Base-by-base conservation (phyloP, 129 eudicot species). In the Apium graveolens region DNA sequence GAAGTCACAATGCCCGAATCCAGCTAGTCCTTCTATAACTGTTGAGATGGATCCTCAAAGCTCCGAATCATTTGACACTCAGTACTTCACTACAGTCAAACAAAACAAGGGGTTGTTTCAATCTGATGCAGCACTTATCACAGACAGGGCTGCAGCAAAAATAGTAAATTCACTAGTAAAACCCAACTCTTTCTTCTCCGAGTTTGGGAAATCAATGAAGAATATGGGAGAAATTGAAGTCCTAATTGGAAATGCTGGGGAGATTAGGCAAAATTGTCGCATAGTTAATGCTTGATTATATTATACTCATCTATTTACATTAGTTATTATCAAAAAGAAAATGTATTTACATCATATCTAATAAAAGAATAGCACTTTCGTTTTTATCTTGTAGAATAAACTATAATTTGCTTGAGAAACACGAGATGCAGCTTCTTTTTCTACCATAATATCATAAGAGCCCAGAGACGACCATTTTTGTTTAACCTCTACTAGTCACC, bases 11-110 rank as follows among this genome's bases (percentile, higher is more conserved):
- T 87, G 88, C 51, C 88, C 91, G 11, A 80, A 71, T 71, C 88
- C 88, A 16, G 69, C 44, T 35, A 82, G 46, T 18, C 43, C 82
- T 24, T 3, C 85, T 17, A 88, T 87, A 8, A 38, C 70, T 44
- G 82, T 88, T 24, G 92, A 86, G 73, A 86, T 88, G 92, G 90
- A 88, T 74, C 92, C 92, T 31, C 48, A 84, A 1, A 88, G 90
- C 75, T 70, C 92, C 0, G 82, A 78, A 31, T 74, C 88, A 0
- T 88, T 88, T n/a, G 90, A 88, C 53, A 82, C 82, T 1, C 41
- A 84, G 18, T 88, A 88, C 70, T 88, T 81, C 35, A 73, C 37
- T 3, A 45, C 76, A 35, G 76, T 88, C 55, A 86, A 81, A 78
- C 78, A 84, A 57, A 79, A 86, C 16, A 88, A 83, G 74, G 92